Percentiles rank a stretch among this genome's conserved stretches.
Evolutionary conservation across 805 yeast species (phyloP).

Genomic region (Debaryomyces prosopidis): DNA sequence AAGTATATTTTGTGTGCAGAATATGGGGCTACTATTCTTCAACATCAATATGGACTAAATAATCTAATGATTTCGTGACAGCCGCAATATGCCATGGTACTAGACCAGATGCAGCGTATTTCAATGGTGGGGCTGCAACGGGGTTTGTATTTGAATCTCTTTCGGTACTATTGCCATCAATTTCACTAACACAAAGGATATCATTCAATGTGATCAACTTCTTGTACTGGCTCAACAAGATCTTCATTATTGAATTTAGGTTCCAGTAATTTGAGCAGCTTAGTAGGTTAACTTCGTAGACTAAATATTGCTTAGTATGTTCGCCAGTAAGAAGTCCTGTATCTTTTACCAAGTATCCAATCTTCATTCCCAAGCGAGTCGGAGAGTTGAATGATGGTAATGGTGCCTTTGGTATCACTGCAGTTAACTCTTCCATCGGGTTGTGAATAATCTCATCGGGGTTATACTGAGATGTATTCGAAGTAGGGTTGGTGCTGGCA

Average conservation of each 20-base stretch:
- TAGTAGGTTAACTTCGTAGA: conserved; percentile 64
- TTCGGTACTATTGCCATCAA: conserved; percentile 14
- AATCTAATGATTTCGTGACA: conserved; percentile 60
- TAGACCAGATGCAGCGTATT: conserved; percentile 27
- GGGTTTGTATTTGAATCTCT: not conserved
- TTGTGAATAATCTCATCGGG: conserved; percentile 40
- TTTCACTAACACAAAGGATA: conserved; percentile 31
- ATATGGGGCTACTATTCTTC: conserved; percentile 21
- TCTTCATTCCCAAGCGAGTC: conserved; percentile 65
- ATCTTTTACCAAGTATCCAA: conserved; percentile 63
- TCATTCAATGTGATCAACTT: conserved; percentile 49
- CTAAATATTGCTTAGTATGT: conserved; percentile 19
- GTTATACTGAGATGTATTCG: not conserved
- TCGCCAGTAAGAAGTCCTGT: conserved; percentile 4
- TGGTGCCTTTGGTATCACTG: conserved; percentile 57
- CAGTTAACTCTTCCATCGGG: conserved; percentile 52
- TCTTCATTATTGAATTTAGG: conserved; percentile 53
- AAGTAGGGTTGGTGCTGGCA: not conserved
- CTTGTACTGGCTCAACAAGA: conserved; percentile 60
- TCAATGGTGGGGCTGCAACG: conserved; percentile 2
- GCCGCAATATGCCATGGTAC: conserved; percentile 77
- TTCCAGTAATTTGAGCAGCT: conserved; percentile 74
- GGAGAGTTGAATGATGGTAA: conserved; percentile 72
- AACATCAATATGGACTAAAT: conserved; percentile 59
- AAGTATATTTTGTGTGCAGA: conserved; percentile 6